Base-by-base conservation (phyloP, 1,284 basidiomycete species). In the Vanrija humicola region DNA sequence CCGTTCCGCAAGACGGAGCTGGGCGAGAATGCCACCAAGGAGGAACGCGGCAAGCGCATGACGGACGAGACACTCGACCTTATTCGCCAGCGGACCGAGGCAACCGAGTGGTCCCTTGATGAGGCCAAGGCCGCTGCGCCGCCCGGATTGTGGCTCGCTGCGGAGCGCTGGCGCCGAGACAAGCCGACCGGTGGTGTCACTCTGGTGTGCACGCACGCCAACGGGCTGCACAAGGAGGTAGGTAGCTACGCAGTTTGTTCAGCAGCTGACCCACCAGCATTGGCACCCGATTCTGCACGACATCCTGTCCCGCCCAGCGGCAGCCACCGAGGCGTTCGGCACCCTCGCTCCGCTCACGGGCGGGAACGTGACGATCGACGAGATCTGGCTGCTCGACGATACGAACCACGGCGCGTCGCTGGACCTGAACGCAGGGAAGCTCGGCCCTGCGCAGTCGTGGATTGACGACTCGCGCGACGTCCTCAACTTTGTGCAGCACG, bases 181-280 rank as follows among this genome's bases (percentile, higher is more conserved):
- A 25, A 23, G 9, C 43, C 40, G 18, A 65, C 63, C 15, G 66
- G 53, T 28, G 60, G 63, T 0, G 82, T 87, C 42, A 90, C 88
- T 0, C 74, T 92, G 40, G 81, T 92, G 56, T 76, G 87, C 42
- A 82, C 82, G 6, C 89, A 91, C 67, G 89, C 87, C 1, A 92
- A 88, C 70, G 89, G 90, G 6, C 85, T 91, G 65, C 84, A 84
- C 59, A 91, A 91, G 72, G 88, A 90, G 82, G 88, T 84, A 50
- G 55, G 82, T 64, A 5, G 18, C 14, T 12, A 34, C 34, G 12
- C 18, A 15, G 7, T 2, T 29, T 28, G 6, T 14, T 14, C 8
- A 18, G 6, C 15, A 15, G 16, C 47, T 54, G 25, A 46, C 28
- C 10, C 15, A 10, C 19, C 28, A 61, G 52, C 59, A 50, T 38